phyloP scores from a whole-genome alignment of 148 eudicot genomes.

The Rhododendron kiyosumense region DNA sequence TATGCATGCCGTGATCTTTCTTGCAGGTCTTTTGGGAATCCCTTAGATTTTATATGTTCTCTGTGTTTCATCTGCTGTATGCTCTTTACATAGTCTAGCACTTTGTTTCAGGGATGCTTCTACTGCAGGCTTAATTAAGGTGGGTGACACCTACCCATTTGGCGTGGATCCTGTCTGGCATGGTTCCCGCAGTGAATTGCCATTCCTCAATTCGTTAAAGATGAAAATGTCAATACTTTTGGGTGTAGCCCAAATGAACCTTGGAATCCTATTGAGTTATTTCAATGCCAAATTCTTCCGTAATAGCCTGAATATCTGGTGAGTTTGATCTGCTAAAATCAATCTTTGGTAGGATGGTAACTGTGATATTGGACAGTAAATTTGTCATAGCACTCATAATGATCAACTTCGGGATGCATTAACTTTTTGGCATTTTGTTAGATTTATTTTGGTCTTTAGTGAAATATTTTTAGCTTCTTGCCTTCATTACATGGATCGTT shows the following conservation, averaged over 20 bases:
- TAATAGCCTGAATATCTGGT: conserved; percentile 40
- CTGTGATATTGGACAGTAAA: conserved; percentile 5
- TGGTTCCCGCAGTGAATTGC: conserved; percentile 51
- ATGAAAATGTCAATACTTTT: conserved; percentile 59
- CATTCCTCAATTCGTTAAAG: conserved; percentile 47
- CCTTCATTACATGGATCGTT: not conserved
- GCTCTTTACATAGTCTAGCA: not conserved
- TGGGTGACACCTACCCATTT: conserved; percentile 52
- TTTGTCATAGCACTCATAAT: too few relatives aligned
- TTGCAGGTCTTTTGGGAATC: conserved; percentile 35
- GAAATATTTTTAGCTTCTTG: conserved; percentile 7
- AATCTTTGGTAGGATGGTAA: conserved; percentile 3
- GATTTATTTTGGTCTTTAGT: not conserved
- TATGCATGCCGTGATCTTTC: conserved; percentile 50
- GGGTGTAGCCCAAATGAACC: conserved; percentile 60
- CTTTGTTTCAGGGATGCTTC: conserved; percentile 40
- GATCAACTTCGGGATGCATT: not conserved
- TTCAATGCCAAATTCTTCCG: conserved; percentile 40
- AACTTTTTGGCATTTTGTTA: not conserved
- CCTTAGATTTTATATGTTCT: conserved; percentile 5
- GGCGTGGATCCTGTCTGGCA: conserved; percentile 60
- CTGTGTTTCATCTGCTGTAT: conserved; percentile 1
- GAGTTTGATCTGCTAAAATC: conserved; percentile 12
- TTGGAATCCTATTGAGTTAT: conserved; percentile 47
- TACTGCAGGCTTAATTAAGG: conserved; percentile 49